Conservation (phyloP, 2,329 filamentous ascomycete species). For the Hirsutella rhossiliensis region DNA sequence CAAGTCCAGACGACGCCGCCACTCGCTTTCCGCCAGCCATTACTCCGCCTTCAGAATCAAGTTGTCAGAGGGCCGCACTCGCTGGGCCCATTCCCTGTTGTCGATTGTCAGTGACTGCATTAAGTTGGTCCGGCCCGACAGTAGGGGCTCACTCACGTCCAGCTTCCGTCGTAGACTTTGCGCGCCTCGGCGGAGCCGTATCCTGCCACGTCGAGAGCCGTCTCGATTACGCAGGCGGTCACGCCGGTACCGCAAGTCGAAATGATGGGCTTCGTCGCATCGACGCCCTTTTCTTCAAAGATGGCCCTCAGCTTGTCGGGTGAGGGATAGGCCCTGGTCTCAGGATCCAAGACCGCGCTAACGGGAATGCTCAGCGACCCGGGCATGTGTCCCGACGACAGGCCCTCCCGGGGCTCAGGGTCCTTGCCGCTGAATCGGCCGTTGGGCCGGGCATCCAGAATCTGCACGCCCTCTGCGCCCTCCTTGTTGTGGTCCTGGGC, state of each 20-base stretch:
- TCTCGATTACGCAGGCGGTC: slow-evolving; percentile 82
- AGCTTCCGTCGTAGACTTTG: slow-evolving; percentile 88
- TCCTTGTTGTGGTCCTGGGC: slow-evolving; percentile 70
- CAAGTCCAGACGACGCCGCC: background rate
- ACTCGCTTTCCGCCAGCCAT: background rate
- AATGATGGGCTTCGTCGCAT: slow-evolving; percentile 70
- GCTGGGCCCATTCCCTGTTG: slow-evolving; percentile 54
- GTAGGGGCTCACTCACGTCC: slow-evolving; percentile 62
- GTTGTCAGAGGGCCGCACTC: slow-evolving; percentile 47
- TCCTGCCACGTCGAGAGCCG: slow-evolving; percentile 68
- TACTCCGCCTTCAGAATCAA: slow-evolving; percentile 44
- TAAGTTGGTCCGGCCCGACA: background rate
- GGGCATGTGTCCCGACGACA: slow-evolving; percentile 87
- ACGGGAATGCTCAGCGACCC: slow-evolving; percentile 77
- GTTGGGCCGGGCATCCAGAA: slow-evolving; percentile 72
- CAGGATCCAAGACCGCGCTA: slow-evolving; percentile 64
- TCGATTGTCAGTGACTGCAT: slow-evolving; percentile 13
- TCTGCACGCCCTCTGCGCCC: slow-evolving; percentile 70
- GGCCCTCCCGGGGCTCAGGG: slow-evolving; percentile 73
- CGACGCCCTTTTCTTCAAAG: slow-evolving; percentile 69
- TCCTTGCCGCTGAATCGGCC: slow-evolving; percentile 74
- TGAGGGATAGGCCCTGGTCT: slow-evolving; percentile 69
- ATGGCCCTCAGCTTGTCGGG: slow-evolving; percentile 59
- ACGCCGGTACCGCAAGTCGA: slow-evolving; percentile 89
- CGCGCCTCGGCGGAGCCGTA: slow-evolving; percentile 56